phyloP scores from a whole-genome alignment of 768 basidiomycete genomes.

The Tricholoma flavovirens region DNA sequence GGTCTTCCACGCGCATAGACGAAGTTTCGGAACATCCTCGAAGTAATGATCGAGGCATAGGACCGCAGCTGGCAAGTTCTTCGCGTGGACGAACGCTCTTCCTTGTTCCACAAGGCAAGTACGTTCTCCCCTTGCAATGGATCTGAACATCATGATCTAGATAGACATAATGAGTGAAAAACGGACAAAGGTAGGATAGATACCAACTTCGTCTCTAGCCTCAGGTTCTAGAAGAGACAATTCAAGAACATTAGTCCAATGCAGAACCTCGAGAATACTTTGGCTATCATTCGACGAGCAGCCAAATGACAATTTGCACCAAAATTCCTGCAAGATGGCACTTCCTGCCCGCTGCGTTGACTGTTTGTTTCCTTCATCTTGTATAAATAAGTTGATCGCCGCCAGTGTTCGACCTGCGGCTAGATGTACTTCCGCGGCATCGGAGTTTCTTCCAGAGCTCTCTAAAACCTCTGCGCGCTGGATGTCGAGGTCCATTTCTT shows the following conservation, averaged over 20 bases:
- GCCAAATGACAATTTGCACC: too few relatives aligned
- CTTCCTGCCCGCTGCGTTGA: conserved; percentile 33
- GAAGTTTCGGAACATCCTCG: conserved; percentile 21
- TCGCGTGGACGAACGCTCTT: too few relatives aligned
- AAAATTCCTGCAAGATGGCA: conserved; percentile 26
- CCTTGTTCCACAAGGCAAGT: too few relatives aligned
- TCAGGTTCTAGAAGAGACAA: too few relatives aligned
- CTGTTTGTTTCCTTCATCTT: conserved; percentile 21
- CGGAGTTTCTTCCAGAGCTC: conserved; percentile 32
- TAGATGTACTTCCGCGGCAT: conserved; percentile 51
- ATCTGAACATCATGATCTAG: too few relatives aligned
- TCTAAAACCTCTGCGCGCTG: conserved; percentile 42
- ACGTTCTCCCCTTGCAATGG: conserved; percentile 23
- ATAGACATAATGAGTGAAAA: too few relatives aligned
- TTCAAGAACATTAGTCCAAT: too few relatives aligned
- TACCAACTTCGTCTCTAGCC: too few relatives aligned
- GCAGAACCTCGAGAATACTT: too few relatives aligned
- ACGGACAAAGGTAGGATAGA: too few relatives aligned
- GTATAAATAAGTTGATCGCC: conserved; percentile 43
- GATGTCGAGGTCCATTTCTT: conserved; percentile 46
- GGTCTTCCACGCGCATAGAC: conserved; percentile 16
- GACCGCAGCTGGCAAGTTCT: conserved; percentile 21
- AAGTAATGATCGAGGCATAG: conserved; percentile 44
- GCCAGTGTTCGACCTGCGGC: conserved; percentile 40
- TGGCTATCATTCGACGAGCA: too few relatives aligned